Percentiles rank a stretch among this genome's conserved stretches.
Evolutionary conservation across 345 rosid genomes (phyloP).

Genomic region (Eucalyptus camaldulensis): DNA sequence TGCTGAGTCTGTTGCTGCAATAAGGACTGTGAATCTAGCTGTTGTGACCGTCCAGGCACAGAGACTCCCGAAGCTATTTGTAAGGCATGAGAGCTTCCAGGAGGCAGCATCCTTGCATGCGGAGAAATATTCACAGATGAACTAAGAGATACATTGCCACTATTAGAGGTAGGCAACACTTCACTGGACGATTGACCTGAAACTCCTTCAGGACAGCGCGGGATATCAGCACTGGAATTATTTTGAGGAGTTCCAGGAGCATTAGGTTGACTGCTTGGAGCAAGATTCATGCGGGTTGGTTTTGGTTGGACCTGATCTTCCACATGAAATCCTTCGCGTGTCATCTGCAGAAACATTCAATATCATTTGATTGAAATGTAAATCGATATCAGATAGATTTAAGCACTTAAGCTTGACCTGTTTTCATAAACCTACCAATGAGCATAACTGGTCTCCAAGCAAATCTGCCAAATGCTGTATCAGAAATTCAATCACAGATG

Average conservation of each 20-base stretch:
- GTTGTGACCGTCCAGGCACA: constrained; percentile 53
- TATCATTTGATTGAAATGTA: not conserved
- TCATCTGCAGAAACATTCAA: constrained; percentile 46
- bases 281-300: constrained; percentile 28
- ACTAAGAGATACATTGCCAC: constrained; percentile 30
- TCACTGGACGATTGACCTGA: constrained; percentile 44
- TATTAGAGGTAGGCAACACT: constrained; percentile 27
- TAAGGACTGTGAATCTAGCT: constrained; percentile 40
- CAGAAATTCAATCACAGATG: constrained; percentile 6
- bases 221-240: constrained; percentile 40
- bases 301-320: constrained; percentile 51
- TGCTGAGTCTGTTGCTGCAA: constrained; percentile 35
- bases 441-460: constrained; percentile 53
- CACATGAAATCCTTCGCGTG: constrained; percentile 37
- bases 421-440: constrained; percentile 45
- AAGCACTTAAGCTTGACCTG: not conserved
- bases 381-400: not conserved
- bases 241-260: constrained; percentile 28
- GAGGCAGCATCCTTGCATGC: constrained; percentile 62
- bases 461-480: constrained; percentile 79
- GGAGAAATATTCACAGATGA: constrained; percentile 35
- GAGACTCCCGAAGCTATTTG: constrained; percentile 80
- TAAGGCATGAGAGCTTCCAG: constrained; percentile 55
- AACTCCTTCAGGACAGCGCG: constrained; percentile 49
- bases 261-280: constrained; percentile 38